Evolutionary conservation across 139 green algal genomes (phyloP), one percentile per base, ranked within the genome.

Genomic region (Chlamydomonas sp.): DNA sequence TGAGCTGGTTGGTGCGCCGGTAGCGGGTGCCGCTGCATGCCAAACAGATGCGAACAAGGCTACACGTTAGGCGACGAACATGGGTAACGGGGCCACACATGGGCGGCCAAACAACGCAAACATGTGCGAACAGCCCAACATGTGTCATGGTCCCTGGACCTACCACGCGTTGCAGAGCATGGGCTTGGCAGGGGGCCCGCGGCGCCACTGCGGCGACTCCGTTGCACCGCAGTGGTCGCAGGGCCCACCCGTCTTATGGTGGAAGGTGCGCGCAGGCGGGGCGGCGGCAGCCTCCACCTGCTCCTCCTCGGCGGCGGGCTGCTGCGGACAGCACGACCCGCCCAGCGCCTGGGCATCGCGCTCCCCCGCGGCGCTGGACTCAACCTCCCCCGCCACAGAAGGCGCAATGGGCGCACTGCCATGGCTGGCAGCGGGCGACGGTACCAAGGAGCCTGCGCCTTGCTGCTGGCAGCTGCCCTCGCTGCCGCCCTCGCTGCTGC

Each of bases 101-200:
- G 31, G 31, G 31, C 31, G 31, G 31, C 31, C 31, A 49, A 49
- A 49, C 31, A 49, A 49, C 31, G 31, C 31, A 49, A 49, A 49
- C 31, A 49, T 49, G 31, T 49, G 31, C 31, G 31, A 49, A 49
- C 31, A 49, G 31, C 31, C 31, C 31, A 49, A 49, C 31, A 49
- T 49, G 31, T 49, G 31, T 49, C 31, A 49, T 49, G 31, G 31
- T 49, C 31, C 31, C 31, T 49, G 31, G 31, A 49, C 31, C 31
- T 49, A 49, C 31, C 95, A 97, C 61, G 95, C 95, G 81, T 97
- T 97, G 91, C 95, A 97, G 7, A 97, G 91, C 77, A 95, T 86
- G 64, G 94, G 93, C 79, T 92, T 90, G 18, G 83, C 76, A 2
- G 93, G 86, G 2, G 95, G 94, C 2, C 95, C 95, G 59, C 93